A percentile compares a stretch with the other conserved stretches of the same genome.
Conservation (phyloP, 1,139 yeast species). For the Pichia inconspicua region DNA sequence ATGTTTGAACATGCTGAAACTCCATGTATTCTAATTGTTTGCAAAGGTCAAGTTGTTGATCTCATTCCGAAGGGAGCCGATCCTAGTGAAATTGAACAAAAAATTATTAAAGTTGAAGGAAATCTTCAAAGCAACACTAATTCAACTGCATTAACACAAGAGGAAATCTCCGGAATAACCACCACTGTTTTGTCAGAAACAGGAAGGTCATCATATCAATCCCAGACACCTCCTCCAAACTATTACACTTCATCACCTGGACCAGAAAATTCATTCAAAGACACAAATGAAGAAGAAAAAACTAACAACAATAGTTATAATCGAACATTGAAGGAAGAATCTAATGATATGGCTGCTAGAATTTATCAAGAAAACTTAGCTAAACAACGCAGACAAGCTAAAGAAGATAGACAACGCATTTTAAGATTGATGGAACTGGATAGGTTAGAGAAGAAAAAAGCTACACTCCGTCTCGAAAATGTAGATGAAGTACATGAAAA, state of each 20-base stretch:
- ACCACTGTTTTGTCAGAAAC: background rate
- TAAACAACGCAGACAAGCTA: conserved; percentile 32
- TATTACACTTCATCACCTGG: conserved; percentile 1
- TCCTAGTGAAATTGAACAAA: conserved; percentile 26
- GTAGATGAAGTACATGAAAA: conserved; percentile 15
- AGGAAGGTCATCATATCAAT: background rate
- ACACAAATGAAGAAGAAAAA: background rate
- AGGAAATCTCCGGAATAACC: background rate
- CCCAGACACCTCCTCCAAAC: background rate
- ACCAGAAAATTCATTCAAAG: background rate
- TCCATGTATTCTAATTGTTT: conserved; percentile 35
- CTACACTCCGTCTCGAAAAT: conserved; percentile 2
- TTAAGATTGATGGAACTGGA: conserved; percentile 44
- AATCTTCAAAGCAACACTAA: too few species aligned
- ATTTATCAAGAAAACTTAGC: conserved; percentile 36
- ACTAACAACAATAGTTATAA: background rate
- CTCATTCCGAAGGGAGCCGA: conserved; percentile 30
- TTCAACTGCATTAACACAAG: background rate
- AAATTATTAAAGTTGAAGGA: conserved; percentile 11
- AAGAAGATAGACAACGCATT: conserved; percentile 49
- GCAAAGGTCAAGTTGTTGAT: conserved; percentile 39
- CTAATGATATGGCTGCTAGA: conserved; percentile 32
- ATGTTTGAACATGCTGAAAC: conserved; percentile 39
- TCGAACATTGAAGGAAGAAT: conserved; percentile 31
- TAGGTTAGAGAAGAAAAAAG: conserved; percentile 35